Percentiles rank a stretch among this genome's conserved stretches.
phyloP scores from a whole-genome alignment of 441 rosid species.

The Theobroma grandiflorum region DNA sequence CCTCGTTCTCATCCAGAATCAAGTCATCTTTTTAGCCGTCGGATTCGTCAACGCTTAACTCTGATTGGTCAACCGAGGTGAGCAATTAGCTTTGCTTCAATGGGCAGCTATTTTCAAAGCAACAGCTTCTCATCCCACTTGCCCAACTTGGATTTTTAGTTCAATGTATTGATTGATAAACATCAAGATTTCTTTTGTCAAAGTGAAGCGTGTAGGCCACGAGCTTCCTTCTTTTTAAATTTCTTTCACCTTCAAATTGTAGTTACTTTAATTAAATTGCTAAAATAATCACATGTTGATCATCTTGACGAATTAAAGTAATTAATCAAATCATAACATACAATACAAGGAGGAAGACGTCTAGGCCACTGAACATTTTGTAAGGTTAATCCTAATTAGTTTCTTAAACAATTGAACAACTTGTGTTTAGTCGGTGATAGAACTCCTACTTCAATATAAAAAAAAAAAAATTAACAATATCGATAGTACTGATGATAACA shows the following conservation, averaged over 20 bases:
- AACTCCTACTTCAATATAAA: neutral
- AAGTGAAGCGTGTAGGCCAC: neutral
- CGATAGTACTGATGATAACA: too few species aligned
- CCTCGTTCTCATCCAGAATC: neutral
- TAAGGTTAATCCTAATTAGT: neutral
- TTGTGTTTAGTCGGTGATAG: neutral
- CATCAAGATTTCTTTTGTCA: neutral
- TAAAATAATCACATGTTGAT: neutral
- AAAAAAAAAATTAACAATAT: too few species aligned
- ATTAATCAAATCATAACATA: neutral
- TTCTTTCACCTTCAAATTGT: neutral
- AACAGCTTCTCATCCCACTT: neutral
- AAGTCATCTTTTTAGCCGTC: neutral
- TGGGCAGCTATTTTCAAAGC: neutral
- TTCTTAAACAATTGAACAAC: neutral
- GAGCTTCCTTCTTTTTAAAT: neutral
- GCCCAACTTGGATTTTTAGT: neutral
- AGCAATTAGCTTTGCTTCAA: neutral
- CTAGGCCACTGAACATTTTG: neutral
- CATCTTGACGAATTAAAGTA: neutral
- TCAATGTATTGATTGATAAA: neutral
- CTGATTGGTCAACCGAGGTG: neutral
- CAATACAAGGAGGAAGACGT: neutral
- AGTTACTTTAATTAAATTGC: neutral
- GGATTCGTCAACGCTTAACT: neutral